Conservation (phyloP, 768 basidiomycete species). For the Hygrophorus pudorinus region DNA sequence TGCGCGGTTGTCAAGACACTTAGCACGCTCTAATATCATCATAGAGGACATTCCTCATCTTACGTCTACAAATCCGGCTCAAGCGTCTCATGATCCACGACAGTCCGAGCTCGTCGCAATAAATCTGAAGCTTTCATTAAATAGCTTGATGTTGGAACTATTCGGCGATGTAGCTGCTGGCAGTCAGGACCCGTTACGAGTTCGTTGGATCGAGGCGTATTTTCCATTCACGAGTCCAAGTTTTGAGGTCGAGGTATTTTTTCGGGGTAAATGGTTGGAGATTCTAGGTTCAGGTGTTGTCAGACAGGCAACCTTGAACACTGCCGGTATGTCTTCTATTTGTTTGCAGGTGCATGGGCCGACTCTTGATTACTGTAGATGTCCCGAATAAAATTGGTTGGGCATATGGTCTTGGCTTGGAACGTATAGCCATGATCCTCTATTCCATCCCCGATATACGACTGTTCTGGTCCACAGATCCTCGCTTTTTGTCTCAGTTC, state of each 20-base stretch:
- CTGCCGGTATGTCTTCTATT: conserved; percentile 53
- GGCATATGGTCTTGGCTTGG: conserved; percentile 97
- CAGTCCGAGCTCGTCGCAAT: conserved; percentile 66
- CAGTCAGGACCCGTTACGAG: conserved; percentile 62
- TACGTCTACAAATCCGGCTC: conserved; percentile 69
- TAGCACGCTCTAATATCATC: conserved; percentile 66
- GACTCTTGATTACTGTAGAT: conserved; percentile 28
- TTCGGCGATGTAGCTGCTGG: conserved; percentile 55
- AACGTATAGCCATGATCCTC: conserved; percentile 96
- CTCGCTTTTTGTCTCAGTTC: conserved; percentile 86
- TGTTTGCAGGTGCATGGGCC: background rate
- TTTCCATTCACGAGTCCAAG: conserved; percentile 98
- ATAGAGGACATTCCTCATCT: conserved; percentile 82
- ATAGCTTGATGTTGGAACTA: conserved; percentile 71
- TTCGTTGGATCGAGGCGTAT: conserved; percentile 96
- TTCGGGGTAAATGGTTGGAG: conserved; percentile 94
- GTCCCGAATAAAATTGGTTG: conserved; percentile 83
- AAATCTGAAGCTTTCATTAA: conserved; percentile 86
- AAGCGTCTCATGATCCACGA: conserved; percentile 63
- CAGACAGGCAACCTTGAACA: conserved; percentile 78
- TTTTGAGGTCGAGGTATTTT: conserved; percentile 97
- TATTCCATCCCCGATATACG: conserved; percentile 97
- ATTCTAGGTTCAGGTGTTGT: conserved; percentile 93
- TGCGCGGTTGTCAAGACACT: conserved; percentile 41
- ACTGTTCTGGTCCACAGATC: conserved; percentile 90